Percentiles rank a stretch among this genome's conserved stretches.
These are phyloP conservation scores for Leishmania arabica DNA, from an alignment of 208 protist genomes.

Conservation along the genomic window DNA sequence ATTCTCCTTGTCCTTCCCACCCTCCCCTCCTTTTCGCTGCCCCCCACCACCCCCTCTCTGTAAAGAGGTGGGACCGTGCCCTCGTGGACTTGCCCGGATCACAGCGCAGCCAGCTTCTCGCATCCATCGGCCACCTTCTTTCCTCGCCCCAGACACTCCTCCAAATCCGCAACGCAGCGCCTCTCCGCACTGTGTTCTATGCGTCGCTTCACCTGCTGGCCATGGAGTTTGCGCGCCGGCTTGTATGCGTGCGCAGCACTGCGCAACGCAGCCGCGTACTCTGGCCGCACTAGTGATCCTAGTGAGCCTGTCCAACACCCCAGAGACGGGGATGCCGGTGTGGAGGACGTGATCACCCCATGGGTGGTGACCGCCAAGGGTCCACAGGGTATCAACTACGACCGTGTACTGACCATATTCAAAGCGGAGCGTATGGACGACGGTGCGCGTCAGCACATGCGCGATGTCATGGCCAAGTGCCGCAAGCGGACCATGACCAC, in stretches of 20 bases:
- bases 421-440: conserved; percentile 73
- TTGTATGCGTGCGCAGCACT: background rate
- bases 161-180: background rate
- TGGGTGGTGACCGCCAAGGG: conserved; percentile 80
- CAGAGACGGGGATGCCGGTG: background rate
- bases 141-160: background rate
- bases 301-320: background rate
- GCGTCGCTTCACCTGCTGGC: background rate
- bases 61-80: background rate
- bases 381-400: conserved; percentile 80
- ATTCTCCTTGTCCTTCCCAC: background rate
- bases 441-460: conserved; percentile 32
- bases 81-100: background rate
- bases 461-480: conserved; percentile 28
- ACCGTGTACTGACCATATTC: conserved; percentile 79
- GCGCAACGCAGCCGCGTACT: background rate
- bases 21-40: background rate
- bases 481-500: conserved; percentile 4
- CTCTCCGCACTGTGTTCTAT: background rate
- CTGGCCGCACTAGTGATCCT: background rate
- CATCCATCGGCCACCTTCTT: background rate
- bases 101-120: background rate
- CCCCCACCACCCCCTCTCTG: background rate
- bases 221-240: background rate
- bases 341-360: conserved; percentile 73